A percentile compares a stretch with the other conserved stretches of the same genome.
Conservation (phyloP, 495 filamentous ascomycete species). For the Xylaria acuta region DNA sequence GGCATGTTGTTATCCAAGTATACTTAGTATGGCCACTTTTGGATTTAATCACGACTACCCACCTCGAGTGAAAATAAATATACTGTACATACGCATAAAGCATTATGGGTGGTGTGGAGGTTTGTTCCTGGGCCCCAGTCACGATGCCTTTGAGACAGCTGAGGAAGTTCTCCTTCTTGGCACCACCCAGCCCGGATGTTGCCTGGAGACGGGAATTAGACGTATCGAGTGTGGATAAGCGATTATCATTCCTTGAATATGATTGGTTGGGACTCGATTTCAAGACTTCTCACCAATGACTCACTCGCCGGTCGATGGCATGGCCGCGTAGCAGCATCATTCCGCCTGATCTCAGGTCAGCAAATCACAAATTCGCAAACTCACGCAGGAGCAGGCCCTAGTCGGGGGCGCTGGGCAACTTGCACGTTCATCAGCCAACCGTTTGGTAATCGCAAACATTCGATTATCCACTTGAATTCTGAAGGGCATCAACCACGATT, state of each 20-base stretch:
- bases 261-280: constrained; percentile 10
- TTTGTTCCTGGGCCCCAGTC: background rate
- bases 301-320: constrained; percentile 31
- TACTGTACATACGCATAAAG: background rate
- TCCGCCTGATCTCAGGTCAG: constrained; percentile 37
- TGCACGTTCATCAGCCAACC: constrained; percentile 24
- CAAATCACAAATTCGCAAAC: constrained; percentile 27
- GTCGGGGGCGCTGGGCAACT: constrained; percentile 18
- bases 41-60: background rate
- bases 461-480: constrained; percentile 14
- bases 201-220: constrained; percentile 29
- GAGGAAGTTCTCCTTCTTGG: constrained; percentile 15
- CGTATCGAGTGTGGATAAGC: constrained; percentile 16
- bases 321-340: constrained; percentile 19
- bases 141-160: constrained; percentile 16
- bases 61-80: background rate
- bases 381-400: constrained; percentile 11
- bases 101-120: constrained; percentile 18
- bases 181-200: constrained; percentile 5
- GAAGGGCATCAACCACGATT: constrained; percentile 15
- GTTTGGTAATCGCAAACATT: constrained; percentile 1
- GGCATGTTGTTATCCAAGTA: background rate
- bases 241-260: constrained; percentile 18
- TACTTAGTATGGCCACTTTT: background rate
- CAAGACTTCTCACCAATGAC: constrained; percentile 34